Evolutionary conservation across 2,329 filamentous ascomycete species (phyloP), one percentile per base, ranked within the genome.

Genomic region (Calycina marina): DNA sequence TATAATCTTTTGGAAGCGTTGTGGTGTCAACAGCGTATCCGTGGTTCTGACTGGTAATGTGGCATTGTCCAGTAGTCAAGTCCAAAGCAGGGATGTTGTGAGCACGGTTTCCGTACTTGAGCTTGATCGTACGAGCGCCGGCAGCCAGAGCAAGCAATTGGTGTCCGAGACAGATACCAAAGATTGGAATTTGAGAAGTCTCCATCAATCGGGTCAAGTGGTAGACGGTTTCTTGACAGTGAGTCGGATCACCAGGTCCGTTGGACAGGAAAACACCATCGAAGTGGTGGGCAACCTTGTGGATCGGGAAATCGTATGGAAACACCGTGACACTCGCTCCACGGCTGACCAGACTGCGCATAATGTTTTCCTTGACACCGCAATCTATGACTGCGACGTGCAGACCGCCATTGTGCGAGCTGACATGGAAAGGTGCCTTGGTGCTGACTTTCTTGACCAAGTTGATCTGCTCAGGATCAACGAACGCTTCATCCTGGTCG

Each of bases 261-360:
- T 98, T 98, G 60, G 85, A 93, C 63, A 96, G 94, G 70, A 98
- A 98, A 53, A 98, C 77, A 53, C 90, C 90, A 49, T 98, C 90
- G 50, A 93, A 96, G 69, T 96, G 85, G 60, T 92, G 81, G 36
- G 90, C 82, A 22, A 94, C 82, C 70, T 96, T 94, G 71, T 96
- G 86, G 56, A 98, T 90, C 32, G 86, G 88, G 63, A 90, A 96
- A 65, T 96, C 77, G 61, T 80, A 94, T 38, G 90, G 90, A 67
- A 98, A 92, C 50, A 84, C 82, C 25, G 90, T 96, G 42, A 93
- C 81, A 42, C 82, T 86, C 33, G 86, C 83, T 39, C 90, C 90
- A 42, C 90, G 85, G 59, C 72, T 77, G 52, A 96, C 86, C 39
- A 98, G 68, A 56, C 82, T 92, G 52, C 90, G 84, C 38, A 98